Evolutionary conservation across 169 alveolate species (phyloP), one percentile per base, ranked within the genome.

Genomic region (Plasmodium coatneyi): DNA sequence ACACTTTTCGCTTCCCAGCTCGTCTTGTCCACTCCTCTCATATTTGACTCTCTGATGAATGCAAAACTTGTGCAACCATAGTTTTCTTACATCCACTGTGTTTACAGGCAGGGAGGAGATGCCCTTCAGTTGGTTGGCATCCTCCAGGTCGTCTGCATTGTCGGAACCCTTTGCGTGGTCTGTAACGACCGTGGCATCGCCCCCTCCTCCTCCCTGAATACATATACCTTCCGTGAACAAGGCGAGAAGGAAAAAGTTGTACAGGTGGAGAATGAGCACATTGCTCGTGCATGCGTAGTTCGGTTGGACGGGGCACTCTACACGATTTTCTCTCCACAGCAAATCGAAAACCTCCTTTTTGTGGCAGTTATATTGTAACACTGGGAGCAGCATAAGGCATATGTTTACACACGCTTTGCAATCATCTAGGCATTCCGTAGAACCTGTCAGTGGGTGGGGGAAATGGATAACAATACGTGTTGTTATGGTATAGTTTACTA

Each of bases 391-490:
- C 34, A 30, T 5, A 5, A 79, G 82, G n/a, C 71, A 89, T 39
- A 89, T 78, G 46, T 89, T 79, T 76, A 89, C 82, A 43, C 94
- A 89, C 39, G 82, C 52, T 28, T 89, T 89, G 56, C 94, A 89
- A 22, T 89, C 94, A 25, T 60, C 52, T 36, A 89, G 9, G 70
- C 28, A 25, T 34, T 49, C 90, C 43, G 28, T 12, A 10, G 87
- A 10, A 9, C 54, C 94, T 87, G 66, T n/a, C 6, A 6, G 70
- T 52, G 41, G 5, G 41, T 54, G 74, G 39, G 7, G 71, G 34
- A 19, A 56, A 36, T 12, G 5, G 30, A 5, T 71, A 22, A 72
- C 34, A 41, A 71, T 14, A 49, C 5, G 7, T 49, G 60, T 49
- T 2, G 4, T 14, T 12, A 14, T 14, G 60, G 54, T 43, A 12